A percentile compares a stretch with the other conserved stretches of the same genome.
These are phyloP conservation scores for Penicillium cataractarum DNA, from an alignment of 495 filamentous ascomycete genomes.

Conservation along the genomic window DNA sequence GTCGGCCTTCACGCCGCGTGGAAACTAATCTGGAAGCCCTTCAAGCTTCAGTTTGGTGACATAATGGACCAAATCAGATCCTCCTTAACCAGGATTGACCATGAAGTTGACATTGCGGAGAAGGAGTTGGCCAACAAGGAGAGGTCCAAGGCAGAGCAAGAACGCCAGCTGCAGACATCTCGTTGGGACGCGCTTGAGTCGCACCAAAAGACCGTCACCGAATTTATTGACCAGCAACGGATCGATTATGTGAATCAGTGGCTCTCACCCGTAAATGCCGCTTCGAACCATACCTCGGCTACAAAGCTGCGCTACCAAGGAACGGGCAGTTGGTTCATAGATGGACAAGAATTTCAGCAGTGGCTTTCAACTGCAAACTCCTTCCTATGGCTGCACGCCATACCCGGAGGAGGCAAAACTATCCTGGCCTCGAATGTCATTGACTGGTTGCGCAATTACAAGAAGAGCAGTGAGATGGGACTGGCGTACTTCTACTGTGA, in stretches of 20 bases:
- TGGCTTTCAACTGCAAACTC: neutral
- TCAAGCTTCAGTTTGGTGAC: neutral
- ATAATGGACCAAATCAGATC: neutral
- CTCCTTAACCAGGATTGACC: neutral
- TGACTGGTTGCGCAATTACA: neutral
- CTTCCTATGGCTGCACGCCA: neutral
- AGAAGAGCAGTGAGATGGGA: neutral
- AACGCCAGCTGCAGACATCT: neutral
- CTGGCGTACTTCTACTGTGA: neutral
- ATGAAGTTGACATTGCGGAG: neutral
- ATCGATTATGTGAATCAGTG: constrained; percentile 1
- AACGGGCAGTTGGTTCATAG: neutral
- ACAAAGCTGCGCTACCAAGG: neutral
- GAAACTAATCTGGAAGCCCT: constrained; percentile 1
- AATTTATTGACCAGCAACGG: neutral
- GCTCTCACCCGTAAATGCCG: neutral
- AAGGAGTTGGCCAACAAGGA: neutral
- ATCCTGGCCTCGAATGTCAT: neutral
- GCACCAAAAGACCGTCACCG: neutral
- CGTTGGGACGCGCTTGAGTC: neutral
- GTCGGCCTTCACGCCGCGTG: neutral
- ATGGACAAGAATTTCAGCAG: neutral
- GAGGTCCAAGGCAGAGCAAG: neutral
- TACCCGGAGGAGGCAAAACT: neutral
- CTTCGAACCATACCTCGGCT: neutral